Percentiles rank a stretch among this genome's conserved stretches.
phyloP scores from a whole-genome alignment of 805 yeast genomes.

The Priceomyces medius region DNA sequence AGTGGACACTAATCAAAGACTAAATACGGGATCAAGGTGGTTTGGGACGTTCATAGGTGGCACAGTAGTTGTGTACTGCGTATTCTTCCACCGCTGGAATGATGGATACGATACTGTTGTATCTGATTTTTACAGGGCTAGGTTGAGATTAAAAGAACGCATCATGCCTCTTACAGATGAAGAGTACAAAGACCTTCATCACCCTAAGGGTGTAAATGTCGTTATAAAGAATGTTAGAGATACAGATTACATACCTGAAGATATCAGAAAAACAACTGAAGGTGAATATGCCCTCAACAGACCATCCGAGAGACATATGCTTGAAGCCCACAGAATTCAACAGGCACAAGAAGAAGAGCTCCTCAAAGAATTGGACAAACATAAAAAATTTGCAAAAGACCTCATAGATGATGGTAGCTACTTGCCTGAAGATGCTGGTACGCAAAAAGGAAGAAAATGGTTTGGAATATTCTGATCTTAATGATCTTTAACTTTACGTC shows the following conservation, averaged over 20 bases:
- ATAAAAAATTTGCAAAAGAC: conserved; percentile 20
- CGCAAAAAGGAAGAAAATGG: conserved; percentile 23
- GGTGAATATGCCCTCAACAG: conserved; percentile 54
- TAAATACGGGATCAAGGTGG: conserved; percentile 60
- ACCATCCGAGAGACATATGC: conserved; percentile 68
- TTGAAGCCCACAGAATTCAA: conserved; percentile 68
- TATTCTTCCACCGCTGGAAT: conserved; percentile 81
- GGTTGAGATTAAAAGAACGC: conserved; percentile 54
- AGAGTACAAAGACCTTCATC: conserved; percentile 62
- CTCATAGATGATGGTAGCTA: conserved; percentile 13
- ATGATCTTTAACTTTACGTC: background rate
- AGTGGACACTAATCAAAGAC: conserved; percentile 50
- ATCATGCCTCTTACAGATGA: conserved; percentile 56
- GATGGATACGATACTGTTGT: conserved; percentile 78
- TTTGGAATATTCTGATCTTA: conserved; percentile 17
- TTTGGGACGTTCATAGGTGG: conserved; percentile 52
- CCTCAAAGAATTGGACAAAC: conserved; percentile 32
- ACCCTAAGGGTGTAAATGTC: conserved; percentile 40
- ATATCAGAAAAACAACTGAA: conserved; percentile 44
- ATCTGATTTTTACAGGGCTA: conserved; percentile 62
- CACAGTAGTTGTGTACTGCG: conserved; percentile 53
- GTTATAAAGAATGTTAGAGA: conserved; percentile 45
- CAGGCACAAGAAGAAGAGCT: conserved; percentile 64
- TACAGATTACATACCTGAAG: conserved; percentile 41
- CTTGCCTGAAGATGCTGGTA: conserved; percentile 2